Percentiles rank a stretch among this genome's conserved stretches.
These are phyloP conservation scores for Gracilaria vermiculophylla DNA, from an alignment of 23 red algal species.

Conservation along the genomic window DNA sequence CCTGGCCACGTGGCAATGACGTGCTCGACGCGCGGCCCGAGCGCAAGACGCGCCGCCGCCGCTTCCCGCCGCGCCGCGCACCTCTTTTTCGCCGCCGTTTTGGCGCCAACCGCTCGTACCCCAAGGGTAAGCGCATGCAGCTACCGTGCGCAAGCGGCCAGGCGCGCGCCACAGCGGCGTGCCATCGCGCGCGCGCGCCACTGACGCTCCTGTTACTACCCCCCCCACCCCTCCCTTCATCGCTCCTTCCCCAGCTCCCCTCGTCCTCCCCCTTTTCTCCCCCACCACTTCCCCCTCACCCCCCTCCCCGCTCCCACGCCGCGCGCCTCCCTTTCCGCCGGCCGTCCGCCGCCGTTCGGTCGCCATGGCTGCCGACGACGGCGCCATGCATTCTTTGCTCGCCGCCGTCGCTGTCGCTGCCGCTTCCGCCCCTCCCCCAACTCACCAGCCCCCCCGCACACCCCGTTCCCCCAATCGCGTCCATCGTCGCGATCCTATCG, in stretches of 20 bases:
- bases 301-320: neutral
- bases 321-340: neutral
- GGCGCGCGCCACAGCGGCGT: slow-evolving; percentile 16
- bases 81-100: neutral
- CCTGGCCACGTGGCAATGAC: neutral
- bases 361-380: slow-evolving; percentile 21
- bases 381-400: slow-evolving; percentile 64
- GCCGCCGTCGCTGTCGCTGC: slow-evolving; percentile 55
- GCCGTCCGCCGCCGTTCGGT: neutral
- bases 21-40: neutral
- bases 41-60: neutral
- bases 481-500: neutral
- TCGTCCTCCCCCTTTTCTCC: neutral
- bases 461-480: neutral
- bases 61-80: neutral
- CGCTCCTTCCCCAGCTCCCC: neutral
- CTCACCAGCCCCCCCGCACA: neutral
- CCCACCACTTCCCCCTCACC: neutral
- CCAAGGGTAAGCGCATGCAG: slow-evolving; percentile 21
- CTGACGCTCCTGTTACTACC: neutral
- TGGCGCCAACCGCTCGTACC: slow-evolving; percentile 3
- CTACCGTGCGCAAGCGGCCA: slow-evolving; percentile 19
- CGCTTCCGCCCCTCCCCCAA: neutral
- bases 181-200: slow-evolving; percentile 12
- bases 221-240: neutral